A percentile compares a stretch with the other conserved stretches of the same genome.
Evolutionary conservation across 805 yeast species (phyloP).

Genomic region (Jamesozyma lodderae): DNA sequence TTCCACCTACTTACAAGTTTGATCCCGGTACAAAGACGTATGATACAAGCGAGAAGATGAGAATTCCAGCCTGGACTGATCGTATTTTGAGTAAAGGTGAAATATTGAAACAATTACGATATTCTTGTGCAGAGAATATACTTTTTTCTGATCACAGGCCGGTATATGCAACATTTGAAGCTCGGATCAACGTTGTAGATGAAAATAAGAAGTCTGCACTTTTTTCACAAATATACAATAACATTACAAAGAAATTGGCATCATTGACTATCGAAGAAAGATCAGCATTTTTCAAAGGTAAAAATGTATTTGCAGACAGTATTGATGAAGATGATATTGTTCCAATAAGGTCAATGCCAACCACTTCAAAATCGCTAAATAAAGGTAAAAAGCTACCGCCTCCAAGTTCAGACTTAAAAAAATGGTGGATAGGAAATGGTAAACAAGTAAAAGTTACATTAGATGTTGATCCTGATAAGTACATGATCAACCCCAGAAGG

Average conservation of each 20-base stretch:
- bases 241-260: conserved; percentile 39
- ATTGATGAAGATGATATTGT: conserved; percentile 11
- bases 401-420: conserved; percentile 71
- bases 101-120: conserved; percentile 49
- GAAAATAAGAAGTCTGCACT: conserved; percentile 42
- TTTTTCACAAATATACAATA: conserved; percentile 48
- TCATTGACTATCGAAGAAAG: conserved; percentile 34
- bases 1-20: conserved; percentile 90
- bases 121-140: conserved; percentile 49
- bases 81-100: conserved; percentile 61
- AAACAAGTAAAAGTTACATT: conserved; percentile 60
- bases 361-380: conserved; percentile 9
- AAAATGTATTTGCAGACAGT: conserved; percentile 5
- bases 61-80: conserved; percentile 98
- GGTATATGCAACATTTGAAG: conserved; percentile 62
- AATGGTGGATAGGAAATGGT: conserved; percentile 92
- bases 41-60: conserved; percentile 83
- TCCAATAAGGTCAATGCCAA: neutral
- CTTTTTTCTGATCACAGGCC: conserved; percentile 86
- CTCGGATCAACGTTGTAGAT: conserved; percentile 57
- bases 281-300: conserved; percentile 40
- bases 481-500: conserved; percentile 57
- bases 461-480: conserved; percentile 30
- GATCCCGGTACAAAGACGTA: conserved; percentile 76
- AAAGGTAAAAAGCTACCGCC: conserved; percentile 52